These are phyloP conservation scores for Heliamphora exappendiculata DNA, from an alignment of 148 eudicot species.

Conservation along the genomic window DNA sequence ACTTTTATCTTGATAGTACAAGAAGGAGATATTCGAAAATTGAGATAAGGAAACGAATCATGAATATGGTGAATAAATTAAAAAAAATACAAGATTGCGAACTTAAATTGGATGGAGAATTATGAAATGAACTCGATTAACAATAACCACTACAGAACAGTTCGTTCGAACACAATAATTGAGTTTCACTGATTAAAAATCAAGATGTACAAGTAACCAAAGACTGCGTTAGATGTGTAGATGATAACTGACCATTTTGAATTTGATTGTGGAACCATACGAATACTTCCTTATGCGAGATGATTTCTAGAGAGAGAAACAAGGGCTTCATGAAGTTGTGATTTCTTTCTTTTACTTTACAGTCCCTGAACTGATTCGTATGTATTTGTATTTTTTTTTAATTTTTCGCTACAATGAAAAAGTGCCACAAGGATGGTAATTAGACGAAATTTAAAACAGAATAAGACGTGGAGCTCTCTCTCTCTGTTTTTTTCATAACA, in stretches of 20 bases:
- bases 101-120: not conserved
- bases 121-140: not conserved
- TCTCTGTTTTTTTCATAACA: no score
- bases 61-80: not conserved
- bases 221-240: not conserved
- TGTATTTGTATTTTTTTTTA: no score
- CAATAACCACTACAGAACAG: not conserved
- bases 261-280: not conserved
- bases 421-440: no score
- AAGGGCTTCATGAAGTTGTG: no score
- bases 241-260: slow-evolving; percentile 14
- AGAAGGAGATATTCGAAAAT: not conserved
- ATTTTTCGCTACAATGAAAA: no score
- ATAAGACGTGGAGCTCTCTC: no score
- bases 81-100: not conserved
- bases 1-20: not conserved
- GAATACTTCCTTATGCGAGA: not conserved
- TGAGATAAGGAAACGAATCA: not conserved
- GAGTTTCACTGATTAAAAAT: not conserved
- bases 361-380: no score
- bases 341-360: no score
- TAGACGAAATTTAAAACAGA: no score
- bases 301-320: not conserved
- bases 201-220: not conserved
- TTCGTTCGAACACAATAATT: not conserved